phyloP scores from a whole-genome alignment of 1,284 basidiomycete genomes.

The Acaromyces ingoldii region DNA sequence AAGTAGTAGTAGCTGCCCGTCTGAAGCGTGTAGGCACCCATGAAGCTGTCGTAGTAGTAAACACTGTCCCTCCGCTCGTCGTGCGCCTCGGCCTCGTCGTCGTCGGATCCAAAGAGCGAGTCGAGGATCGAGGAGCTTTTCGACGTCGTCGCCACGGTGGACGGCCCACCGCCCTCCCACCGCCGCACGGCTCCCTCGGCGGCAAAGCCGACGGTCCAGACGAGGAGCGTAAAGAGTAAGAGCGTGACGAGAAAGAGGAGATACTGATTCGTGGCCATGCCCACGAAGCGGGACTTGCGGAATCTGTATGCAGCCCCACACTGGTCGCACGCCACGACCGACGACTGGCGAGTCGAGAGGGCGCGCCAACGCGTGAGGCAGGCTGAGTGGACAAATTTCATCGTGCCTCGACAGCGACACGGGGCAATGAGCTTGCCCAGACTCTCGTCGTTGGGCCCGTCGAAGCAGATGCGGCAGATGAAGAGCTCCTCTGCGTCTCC shows the following conservation, averaged over 20 bases:
- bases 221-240: conserved; percentile 22
- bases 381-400: conserved; percentile 45
- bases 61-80: background rate
- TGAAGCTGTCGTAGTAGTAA: conserved; percentile 9
- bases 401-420: conserved; percentile 42
- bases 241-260: conserved; percentile 27
- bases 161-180: conserved; percentile 15
- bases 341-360: conserved; percentile 21
- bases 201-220: conserved; percentile 22
- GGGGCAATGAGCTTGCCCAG: conserved; percentile 17
- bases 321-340: conserved; percentile 37
- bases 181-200: conserved; percentile 21
- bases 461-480: conserved; percentile 11
- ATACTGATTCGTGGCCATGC: conserved; percentile 24
- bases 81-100: background rate
- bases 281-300: conserved; percentile 27
- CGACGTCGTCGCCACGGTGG: conserved; percentile 3
- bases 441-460: conserved; percentile 2
- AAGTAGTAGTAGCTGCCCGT: conserved; percentile 16
- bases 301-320: conserved; percentile 41
- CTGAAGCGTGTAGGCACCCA: no score
- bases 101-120: background rate
- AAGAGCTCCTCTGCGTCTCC: background rate
- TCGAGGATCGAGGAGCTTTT: background rate
- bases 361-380: conserved; percentile 40